A percentile compares a stretch with the other conserved stretches of the same genome.
Evolutionary conservation across 768 basidiomycete species (phyloP).

Genomic region (Amanita fuliginea): DNA sequence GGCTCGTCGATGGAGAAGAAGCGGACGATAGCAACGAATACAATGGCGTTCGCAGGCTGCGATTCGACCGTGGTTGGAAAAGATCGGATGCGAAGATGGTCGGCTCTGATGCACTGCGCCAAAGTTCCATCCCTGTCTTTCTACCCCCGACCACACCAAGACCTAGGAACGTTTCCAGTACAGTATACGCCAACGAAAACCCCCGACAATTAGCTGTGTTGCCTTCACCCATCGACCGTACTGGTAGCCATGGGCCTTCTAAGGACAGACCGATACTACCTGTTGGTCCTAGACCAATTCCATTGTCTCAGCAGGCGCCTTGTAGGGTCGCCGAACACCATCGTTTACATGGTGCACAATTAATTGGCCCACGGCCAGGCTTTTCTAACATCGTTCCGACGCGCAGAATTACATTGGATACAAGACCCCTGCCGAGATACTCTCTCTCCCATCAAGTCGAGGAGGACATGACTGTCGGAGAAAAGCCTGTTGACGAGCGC

Average conservation of each 20-base stretch:
- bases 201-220: background rate
- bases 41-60: constrained; percentile 17
- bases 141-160: background rate
- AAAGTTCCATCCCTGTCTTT: background rate
- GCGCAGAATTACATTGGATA: constrained; percentile 10
- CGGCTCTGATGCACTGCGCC: background rate
- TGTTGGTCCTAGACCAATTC: constrained; percentile 35
- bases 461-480: background rate
- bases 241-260: constrained; percentile 12
- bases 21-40: constrained; percentile 21
- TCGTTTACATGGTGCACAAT: background rate
- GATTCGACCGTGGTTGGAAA: constrained; percentile 29
- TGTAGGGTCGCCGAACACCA: constrained; percentile 7
- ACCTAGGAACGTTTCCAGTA: background rate
- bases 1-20: constrained; percentile 35
- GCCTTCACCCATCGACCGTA: constrained; percentile 13
- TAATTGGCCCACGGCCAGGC: constrained; percentile 10
- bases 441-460: constrained; percentile 18
- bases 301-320: constrained; percentile 9
- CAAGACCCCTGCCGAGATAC: constrained; percentile 23
- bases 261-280: constrained; percentile 37
- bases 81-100: constrained; percentile 7
- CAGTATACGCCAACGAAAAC: background rate
- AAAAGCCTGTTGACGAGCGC: background rate
- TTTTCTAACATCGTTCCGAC: constrained; percentile 13